Base-by-base conservation (phyloP, 805 yeast species). In the Candida alai region DNA sequence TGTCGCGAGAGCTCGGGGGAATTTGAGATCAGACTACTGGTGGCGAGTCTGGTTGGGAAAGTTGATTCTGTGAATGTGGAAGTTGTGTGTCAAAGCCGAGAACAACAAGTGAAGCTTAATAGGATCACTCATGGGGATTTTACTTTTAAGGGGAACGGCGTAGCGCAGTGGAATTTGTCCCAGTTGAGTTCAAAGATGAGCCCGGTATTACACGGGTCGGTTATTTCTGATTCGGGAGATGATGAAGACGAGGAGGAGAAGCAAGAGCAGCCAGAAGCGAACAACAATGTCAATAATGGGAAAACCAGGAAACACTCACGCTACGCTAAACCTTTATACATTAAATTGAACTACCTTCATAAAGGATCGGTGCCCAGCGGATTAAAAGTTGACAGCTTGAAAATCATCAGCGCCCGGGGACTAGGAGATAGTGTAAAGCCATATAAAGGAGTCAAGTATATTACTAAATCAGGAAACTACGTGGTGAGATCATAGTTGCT, bases 391-490 rank as follows among this genome's bases (percentile, higher is more conserved):
- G 80, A 75, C 9, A 68, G 80, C 19, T 59, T 88, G 41, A 73
- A 76, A 47, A 71, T 86, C 12, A 47, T 67, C 6, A 68, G 75
- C 41, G 65, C 70, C n/a, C 65, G 63, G 43, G 88, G 90, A 0
- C 47, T 77, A 36, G 73, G 74, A 5, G 77, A 76, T 3, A 64
- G 65, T 4, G 80, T 76, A 8, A 81, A 79, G 49, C 95, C 96
- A 0, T 89, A 77, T 65, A 89, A 88, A 54, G 97, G 97, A 1
- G 96, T 89, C 14, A 84, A 88, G 51, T 89, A 89, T 52, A 62
- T 74, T 8, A 78, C 95, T 5, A 60, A 61, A 35, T 70, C 84
- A 0, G 84, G 81, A 1, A 79, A 80, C 35, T 74, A 65, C 46
- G 60, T 76, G 3, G 62, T 78, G 14, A 56, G 79, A 23, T 44